These are phyloP conservation scores for Mortierella antarctica DNA, from an alignment of 192 early-diverging fungal genomes.

Conservation along the genomic window DNA sequence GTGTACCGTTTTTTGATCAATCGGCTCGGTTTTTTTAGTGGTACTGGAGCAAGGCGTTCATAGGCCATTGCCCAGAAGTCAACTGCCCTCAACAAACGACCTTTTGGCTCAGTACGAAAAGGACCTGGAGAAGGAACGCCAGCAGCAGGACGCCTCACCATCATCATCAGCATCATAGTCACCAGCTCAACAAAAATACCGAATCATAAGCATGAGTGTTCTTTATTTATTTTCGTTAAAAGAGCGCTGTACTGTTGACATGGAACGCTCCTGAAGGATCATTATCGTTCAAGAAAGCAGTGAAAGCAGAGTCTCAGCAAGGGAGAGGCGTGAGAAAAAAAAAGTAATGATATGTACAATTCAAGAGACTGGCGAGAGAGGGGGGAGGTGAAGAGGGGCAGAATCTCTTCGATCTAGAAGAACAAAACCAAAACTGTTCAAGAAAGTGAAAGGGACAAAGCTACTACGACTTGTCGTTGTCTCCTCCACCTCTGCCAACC, in stretches of 20 bases:
- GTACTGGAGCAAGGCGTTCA: slow-evolving; percentile 14
- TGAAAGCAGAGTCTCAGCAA: too few relatives aligned
- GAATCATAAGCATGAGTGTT: not conserved
- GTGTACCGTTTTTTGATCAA: not conserved
- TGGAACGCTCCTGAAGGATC: too few relatives aligned
- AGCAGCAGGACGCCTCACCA: slow-evolving; percentile 11
- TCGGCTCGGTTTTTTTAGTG: slow-evolving; percentile 3
- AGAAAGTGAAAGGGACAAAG: not conserved
- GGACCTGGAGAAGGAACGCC: slow-evolving; percentile 17
- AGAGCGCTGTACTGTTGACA: too few relatives aligned
- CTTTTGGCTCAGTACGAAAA: slow-evolving; percentile 23
- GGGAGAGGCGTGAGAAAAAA: not conserved
- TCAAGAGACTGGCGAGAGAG: not conserved
- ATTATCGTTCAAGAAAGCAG: not conserved
- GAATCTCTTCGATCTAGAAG: too few relatives aligned
- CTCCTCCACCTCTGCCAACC: slow-evolving; percentile 7
- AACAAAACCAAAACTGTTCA: too few relatives aligned
- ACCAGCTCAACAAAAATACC: not conserved
- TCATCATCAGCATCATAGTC: slow-evolving; percentile 1
- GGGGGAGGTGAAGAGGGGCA: not conserved
- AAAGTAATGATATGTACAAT: not conserved
- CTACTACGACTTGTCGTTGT: not conserved
- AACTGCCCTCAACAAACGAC: slow-evolving; percentile 14
- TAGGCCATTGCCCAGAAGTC: not conserved
- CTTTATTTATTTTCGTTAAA: too few relatives aligned